A percentile compares a stretch with the other conserved stretches of the same genome.
These are phyloP conservation scores for Aspergillus fijiensis DNA, from an alignment of 2,329 filamentous ascomycete species.

Conservation along the genomic window DNA sequence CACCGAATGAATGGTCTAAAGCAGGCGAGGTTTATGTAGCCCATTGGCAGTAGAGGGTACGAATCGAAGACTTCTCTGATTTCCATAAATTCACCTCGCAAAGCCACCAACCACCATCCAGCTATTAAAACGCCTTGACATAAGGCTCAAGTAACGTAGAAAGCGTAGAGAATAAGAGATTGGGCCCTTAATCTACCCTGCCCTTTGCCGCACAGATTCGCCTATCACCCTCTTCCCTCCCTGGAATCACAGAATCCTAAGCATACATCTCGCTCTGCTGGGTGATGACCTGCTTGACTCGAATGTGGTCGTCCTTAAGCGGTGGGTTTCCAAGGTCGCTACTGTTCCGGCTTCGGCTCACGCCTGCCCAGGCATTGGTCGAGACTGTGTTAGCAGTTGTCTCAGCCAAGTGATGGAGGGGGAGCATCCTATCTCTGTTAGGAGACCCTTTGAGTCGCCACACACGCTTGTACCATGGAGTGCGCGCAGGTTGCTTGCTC, in stretches of 20 bases:
- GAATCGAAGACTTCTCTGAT: too few relatives aligned
- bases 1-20: not conserved
- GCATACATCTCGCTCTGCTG: conserved; percentile 32
- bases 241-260: conserved; percentile 7
- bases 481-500: conserved; percentile 1
- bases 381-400: conserved; percentile 25
- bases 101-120: too few relatives aligned
- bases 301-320: conserved; percentile 26
- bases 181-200: not conserved
- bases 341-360: conserved; percentile 25
- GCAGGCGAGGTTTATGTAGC: not conserved
- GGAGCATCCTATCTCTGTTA: conserved; percentile 9
- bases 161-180: not conserved
- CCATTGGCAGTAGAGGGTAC: too few relatives aligned
- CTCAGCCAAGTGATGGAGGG: conserved; percentile 19
- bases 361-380: conserved; percentile 35
- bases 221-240: too few relatives aligned
- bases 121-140: not conserved
- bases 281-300: conserved; percentile 34
- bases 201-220: not conserved
- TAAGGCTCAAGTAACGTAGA: not conserved
- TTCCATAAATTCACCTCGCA: too few relatives aligned
- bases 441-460: conserved; percentile 14
- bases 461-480: conserved; percentile 14
- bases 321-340: conserved; percentile 19